Evolutionary conservation across 352 stramenopile species (phyloP).

Genomic region (Phytopythium cucurbitacearum): DNA sequence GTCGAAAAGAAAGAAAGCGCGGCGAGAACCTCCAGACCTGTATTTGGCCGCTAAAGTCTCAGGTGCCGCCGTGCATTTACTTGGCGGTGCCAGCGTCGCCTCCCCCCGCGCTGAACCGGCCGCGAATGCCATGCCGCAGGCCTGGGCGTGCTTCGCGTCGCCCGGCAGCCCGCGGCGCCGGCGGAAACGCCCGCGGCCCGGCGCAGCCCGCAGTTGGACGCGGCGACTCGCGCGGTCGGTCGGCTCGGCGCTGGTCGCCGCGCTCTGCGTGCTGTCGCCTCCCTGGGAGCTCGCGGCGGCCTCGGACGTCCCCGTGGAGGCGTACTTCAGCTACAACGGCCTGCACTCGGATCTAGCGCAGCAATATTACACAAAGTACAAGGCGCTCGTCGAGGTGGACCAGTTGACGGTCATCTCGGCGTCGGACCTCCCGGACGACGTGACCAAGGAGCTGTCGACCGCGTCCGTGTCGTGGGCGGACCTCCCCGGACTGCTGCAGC

Average conservation of each 20-base stretch:
- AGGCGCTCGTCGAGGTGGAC: slow-evolving; percentile 18
- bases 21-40: no score
- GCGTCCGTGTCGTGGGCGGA: slow-evolving; percentile 41
- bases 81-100: background rate
- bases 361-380: slow-evolving; percentile 55
- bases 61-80: no score
- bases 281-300: background rate
- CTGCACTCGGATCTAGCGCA: slow-evolving; percentile 65
- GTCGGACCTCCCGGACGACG: slow-evolving; percentile 17
- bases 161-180: background rate
- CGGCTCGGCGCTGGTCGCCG: background rate
- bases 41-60: no score
- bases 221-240: slow-evolving; percentile 3
- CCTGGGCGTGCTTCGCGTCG: background rate
- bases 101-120: background rate
- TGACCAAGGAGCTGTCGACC: slow-evolving; percentile 24
- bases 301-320: slow-evolving; percentile 36
- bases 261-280: slow-evolving; percentile 3
- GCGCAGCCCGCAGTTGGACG: background rate
- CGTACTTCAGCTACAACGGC: slow-evolving; percentile 46
- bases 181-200: slow-evolving; percentile 3
- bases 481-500: slow-evolving; percentile 52
- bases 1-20: background rate
- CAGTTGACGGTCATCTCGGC: slow-evolving; percentile 22
- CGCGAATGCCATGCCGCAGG: background rate